Evolutionary conservation across 2,329 filamentous ascomycete genomes (phyloP).

Genomic region (Diaporthe vaccinii): DNA sequence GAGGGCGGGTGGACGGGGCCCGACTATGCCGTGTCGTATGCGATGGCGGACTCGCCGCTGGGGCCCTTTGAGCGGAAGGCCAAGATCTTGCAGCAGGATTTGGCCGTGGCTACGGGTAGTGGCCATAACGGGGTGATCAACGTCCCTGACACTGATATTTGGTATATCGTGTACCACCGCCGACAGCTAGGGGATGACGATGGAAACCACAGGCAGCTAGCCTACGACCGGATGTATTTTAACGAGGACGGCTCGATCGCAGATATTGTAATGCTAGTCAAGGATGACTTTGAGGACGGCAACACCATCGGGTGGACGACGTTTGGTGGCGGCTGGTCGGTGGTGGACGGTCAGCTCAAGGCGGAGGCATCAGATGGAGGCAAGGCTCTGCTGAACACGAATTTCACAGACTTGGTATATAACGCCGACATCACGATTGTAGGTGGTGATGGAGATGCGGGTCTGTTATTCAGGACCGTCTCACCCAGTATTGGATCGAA

Average conservation of each 20-base stretch:
- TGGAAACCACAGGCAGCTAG: slow-evolving; percentile 60
- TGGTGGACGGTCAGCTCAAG: slow-evolving; percentile 47
- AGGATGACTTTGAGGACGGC: slow-evolving; percentile 58
- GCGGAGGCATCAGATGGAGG: slow-evolving; percentile 42
- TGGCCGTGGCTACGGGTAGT: slow-evolving; percentile 52
- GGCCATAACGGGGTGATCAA: slow-evolving; percentile 59
- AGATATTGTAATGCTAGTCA: slow-evolving; percentile 59
- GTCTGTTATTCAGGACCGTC: slow-evolving; percentile 53
- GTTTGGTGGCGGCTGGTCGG: slow-evolving; percentile 46
- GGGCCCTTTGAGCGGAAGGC: slow-evolving; percentile 57
- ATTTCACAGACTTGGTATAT: slow-evolving; percentile 52
- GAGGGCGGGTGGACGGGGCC: slow-evolving; percentile 61
- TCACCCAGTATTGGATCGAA: slow-evolving; percentile 40
- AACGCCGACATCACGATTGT: slow-evolving; percentile 48
- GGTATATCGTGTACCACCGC: slow-evolving; percentile 62
- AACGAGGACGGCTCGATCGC: slow-evolving; percentile 57
- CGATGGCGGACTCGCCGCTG: slow-evolving; percentile 54
- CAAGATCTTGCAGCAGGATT: slow-evolving; percentile 55
- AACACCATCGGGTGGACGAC: slow-evolving; percentile 54
- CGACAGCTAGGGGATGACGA: slow-evolving; percentile 58
- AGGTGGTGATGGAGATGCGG: slow-evolving; percentile 46
- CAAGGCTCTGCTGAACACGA: slow-evolving; percentile 52
- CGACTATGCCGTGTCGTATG: slow-evolving; percentile 60
- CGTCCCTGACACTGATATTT: slow-evolving; percentile 54
- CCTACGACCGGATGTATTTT: slow-evolving; percentile 64